Base-by-base conservation (phyloP, 495 filamentous ascomycete species). In the Hyaloscypha bicolor region DNA sequence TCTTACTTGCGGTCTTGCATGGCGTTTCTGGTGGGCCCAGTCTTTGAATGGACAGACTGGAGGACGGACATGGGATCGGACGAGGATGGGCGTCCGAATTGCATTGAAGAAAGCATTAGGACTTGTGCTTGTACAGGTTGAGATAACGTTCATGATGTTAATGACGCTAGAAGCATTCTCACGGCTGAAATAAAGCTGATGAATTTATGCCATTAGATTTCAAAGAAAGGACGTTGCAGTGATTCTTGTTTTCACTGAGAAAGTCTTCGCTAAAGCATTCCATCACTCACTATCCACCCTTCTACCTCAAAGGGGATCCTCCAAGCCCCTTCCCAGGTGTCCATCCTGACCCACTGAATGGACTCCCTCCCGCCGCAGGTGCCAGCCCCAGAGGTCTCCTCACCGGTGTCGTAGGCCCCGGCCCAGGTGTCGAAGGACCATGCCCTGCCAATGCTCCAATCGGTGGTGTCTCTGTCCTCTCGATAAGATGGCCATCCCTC, bases 401-500 rank as follows among this genome's bases (percentile, higher is more conserved):
- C 65, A 68, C 64, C 4, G 64, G 67, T 6, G 62, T 69, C 19
- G 60, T 67, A 11, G 63, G 71, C 45, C 45, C 73, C 63, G 30
- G 61, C 11, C 58, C 39, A n/a, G 62, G 21, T 14, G 42, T 48
- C 42, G 42, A 48, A 25, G 33, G 57, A 14, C 55, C 65, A 30
- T 33, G 60, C 19, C 22, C 25, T 33, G 33, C 55, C 9, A 64
- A 39, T 14, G 14, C 22, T 31, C 39, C 19, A 42, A 73, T 70
- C 2, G 76, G 75, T 5, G 78, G 78, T 9, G 78, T 80, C 53
- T 78, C 78, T 9, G 75, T 75, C 48, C 77, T 70, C 29, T 73
- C 63, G 19, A 77, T 69, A 8, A 64, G 45, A 22, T 67, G 31
- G 30, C 71, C 76, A 45, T 75, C 68, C 59, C 73, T 79, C n/a